These are phyloP conservation scores for Crepidotus variabilis DNA, from an alignment of 768 basidiomycete genomes.

Conservation along the genomic window DNA sequence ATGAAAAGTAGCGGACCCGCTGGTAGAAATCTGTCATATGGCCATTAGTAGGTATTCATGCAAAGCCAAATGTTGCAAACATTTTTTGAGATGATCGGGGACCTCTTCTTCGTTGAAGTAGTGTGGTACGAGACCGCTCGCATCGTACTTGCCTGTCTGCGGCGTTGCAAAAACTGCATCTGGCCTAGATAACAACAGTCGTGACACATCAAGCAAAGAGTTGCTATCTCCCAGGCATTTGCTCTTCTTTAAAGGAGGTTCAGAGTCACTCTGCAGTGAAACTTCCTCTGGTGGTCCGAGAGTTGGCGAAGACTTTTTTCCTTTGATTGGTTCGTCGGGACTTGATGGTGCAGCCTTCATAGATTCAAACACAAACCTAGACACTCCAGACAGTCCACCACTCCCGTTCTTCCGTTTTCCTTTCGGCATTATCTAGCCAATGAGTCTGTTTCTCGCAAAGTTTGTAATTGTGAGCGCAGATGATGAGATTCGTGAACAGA, in stretches of 20 bases:
- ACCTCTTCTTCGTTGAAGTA: constrained; percentile 65
- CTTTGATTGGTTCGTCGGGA: constrained; percentile 4
- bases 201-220: too few species aligned
- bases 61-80: constrained; percentile 39
- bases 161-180: too few species aligned
- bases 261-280: too few species aligned
- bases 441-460: background rate
- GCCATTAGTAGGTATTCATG: background rate
- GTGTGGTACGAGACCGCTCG: constrained; percentile 68
- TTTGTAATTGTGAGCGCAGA: too few species aligned
- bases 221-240: too few species aligned
- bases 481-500: too few species aligned
- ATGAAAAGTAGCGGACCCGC: constrained; percentile 75
- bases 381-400: constrained; percentile 37
- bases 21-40: constrained; percentile 74
- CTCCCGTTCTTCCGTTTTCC: constrained; percentile 33
- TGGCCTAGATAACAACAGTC: too few species aligned
- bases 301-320: too few species aligned
- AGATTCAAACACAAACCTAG: constrained; percentile 37
- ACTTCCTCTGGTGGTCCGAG: too few species aligned
- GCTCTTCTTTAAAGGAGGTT: too few species aligned
- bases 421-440: constrained; percentile 18
- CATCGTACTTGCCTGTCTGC: constrained; percentile 46
- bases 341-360: constrained; percentile 21
- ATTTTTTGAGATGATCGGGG: constrained; percentile 78